phyloP scores from a whole-genome alignment of 495 filamentous ascomycete species.

The Daldinia decipiens region DNA sequence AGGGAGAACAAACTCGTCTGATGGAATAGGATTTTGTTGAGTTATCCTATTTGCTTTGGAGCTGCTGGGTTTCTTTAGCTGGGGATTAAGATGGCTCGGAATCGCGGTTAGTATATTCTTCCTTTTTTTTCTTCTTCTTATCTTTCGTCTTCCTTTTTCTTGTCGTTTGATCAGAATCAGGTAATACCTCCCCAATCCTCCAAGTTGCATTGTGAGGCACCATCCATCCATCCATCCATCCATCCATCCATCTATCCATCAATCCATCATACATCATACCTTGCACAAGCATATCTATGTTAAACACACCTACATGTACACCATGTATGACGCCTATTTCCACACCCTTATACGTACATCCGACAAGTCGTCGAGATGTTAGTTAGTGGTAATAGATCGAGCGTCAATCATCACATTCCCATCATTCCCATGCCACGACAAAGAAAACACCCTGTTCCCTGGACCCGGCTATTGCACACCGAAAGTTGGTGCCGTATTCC shows the following conservation, averaged over 20 bases:
- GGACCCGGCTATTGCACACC: conserved; percentile 24
- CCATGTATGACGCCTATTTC: conserved; percentile 17
- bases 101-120: conserved; percentile 58
- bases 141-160: neutral
- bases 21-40: conserved; percentile 33
- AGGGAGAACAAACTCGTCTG: conserved; percentile 23
- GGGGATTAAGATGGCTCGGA: conserved; percentile 52
- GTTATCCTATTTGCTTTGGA: conserved; percentile 15
- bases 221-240: conserved; percentile 18
- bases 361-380: conserved; percentile 7
- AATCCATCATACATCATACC: conserved; percentile 24
- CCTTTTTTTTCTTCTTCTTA: conserved; percentile 3
- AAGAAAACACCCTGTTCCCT: conserved; percentile 20
- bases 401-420: conserved; percentile 18
- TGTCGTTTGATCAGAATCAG: conserved; percentile 7
- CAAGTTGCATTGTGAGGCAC: conserved; percentile 27
- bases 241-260: conserved; percentile 18
- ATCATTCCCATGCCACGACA: conserved; percentile 19
- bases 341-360: conserved; percentile 10
- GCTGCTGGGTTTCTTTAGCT: conserved; percentile 10
- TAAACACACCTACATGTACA: conserved; percentile 10
- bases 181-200: conserved; percentile 3
- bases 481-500: conserved; percentile 36
- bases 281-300: conserved; percentile 39
- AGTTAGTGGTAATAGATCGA: conserved; percentile 26